A percentile compares a stretch with the other conserved stretches of the same genome.
Conservation (phyloP, 2,329 filamentous ascomycete species). For the Sphaerulina populicola region DNA sequence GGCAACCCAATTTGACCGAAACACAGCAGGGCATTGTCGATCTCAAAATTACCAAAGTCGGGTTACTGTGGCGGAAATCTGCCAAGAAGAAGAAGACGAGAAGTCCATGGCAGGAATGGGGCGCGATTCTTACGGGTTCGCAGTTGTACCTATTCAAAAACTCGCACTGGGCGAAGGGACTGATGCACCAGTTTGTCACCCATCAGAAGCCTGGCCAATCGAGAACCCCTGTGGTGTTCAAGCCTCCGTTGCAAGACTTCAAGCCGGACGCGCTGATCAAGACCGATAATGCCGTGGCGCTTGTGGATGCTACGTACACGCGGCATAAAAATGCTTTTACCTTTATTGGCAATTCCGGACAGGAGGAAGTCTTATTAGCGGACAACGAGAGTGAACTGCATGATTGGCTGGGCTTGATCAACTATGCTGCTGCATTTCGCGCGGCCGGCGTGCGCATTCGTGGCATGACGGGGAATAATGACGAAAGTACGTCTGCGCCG, state of each 20-base stretch:
- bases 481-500: constrained; percentile 58
- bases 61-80: constrained; percentile 89
- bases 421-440: constrained; percentile 90
- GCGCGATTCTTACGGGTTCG: constrained; percentile 89
- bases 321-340: constrained; percentile 94
- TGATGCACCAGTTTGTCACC: constrained; percentile 77
- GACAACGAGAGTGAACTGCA: constrained; percentile 88
- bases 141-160: constrained; percentile 96
- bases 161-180: constrained; percentile 78
- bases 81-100: constrained; percentile 87
- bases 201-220: constrained; percentile 65
- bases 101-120: constrained; percentile 98
- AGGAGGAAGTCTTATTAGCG: constrained; percentile 84
- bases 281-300: constrained; percentile 81
- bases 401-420: constrained; percentile 92
- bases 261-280: constrained; percentile 92
- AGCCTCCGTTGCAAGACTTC: constrained; percentile 80
- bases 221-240: constrained; percentile 74
- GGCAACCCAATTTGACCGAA: constrained; percentile 53
- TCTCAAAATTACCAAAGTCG: constrained; percentile 95
- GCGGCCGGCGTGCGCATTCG: constrained; percentile 86
- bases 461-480: constrained; percentile 73
- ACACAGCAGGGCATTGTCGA: constrained; percentile 89
- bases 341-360: constrained; percentile 74
- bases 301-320: constrained; percentile 78